Evolutionary conservation across 257 asterid species (phyloP).

Genomic region (Cordia subcordata): DNA sequence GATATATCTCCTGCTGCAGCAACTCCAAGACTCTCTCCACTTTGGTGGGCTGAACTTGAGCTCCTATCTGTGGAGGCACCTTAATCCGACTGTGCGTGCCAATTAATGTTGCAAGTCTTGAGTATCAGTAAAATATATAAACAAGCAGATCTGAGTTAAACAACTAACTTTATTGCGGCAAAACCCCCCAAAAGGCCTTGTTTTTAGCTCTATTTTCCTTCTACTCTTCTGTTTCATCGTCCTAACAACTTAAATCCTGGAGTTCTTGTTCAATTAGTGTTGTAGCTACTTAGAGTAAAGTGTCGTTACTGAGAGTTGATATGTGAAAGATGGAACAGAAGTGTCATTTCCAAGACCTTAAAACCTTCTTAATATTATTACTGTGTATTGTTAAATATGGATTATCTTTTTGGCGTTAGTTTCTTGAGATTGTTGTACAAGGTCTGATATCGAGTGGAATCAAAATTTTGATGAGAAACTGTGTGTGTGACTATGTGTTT

Average conservation of each 20-base stretch:
- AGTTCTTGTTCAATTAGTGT: too few species aligned
- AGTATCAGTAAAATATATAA: not conserved
- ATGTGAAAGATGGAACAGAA: too few species aligned
- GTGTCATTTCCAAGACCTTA: too few species aligned
- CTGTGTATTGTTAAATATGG: too few species aligned
- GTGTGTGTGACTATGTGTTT: too few species aligned
- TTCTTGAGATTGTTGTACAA: too few species aligned
- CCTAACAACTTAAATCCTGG: not conserved
- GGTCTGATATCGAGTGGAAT: too few species aligned
- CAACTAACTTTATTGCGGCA: not conserved
- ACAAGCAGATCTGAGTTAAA: not conserved
- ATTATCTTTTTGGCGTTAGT: too few species aligned
- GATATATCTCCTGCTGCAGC: slow-evolving; percentile 74
- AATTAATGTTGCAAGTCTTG: not conserved
- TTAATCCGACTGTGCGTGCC: slow-evolving; percentile 21
- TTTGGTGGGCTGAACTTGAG: slow-evolving; percentile 99
- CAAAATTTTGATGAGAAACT: too few species aligned
- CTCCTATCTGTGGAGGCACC: slow-evolving; percentile 75
- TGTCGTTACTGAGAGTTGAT: too few species aligned
- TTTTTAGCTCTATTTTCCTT: not conserved
- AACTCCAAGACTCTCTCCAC: slow-evolving; percentile 79
- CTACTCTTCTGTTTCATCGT: not conserved
- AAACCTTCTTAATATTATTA: too few species aligned
- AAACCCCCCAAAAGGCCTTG: not conserved
- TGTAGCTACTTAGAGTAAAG: too few species aligned